Evolutionary conservation across 108 stramenopile genomes (phyloP), one percentile per base, ranked within the genome.

Genomic region (Cyclostephanos tholiformis): DNA sequence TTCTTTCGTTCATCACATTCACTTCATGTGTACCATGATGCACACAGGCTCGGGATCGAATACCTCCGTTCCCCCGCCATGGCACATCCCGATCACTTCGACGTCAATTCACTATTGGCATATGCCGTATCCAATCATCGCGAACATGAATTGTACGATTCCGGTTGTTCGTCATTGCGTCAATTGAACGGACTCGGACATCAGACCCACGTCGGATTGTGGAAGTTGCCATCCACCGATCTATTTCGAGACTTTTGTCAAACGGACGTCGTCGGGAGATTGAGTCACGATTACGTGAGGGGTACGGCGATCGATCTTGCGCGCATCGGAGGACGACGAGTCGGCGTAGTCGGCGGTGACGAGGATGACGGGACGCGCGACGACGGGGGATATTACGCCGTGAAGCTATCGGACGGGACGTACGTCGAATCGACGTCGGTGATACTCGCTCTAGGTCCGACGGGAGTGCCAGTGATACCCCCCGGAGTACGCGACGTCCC

Each of bases 71-170:
- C 91, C 6, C 89, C 91, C 7, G 81, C 83, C 13, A 50, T 87
- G 63, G 91, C 91, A 10, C 91, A 92, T 71, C 87, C 88, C 6
- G 75, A 88, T 66, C 35, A 81, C 25, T 92, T 88, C 67, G 87
- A 88, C 57, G 26, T 30, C 17, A 83, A 77, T 52, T 64, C 87
- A 0, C 71, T 92, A 22, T 60, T 88, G 27, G 79, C 84, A 2
- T 92, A 85, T 70, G 91, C 91, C 12, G 66, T 77, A 11, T 26
- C 35, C 6, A 57, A 84, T 11, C 84, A 69, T 6, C 78, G 91
- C 17, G 65, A 79, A 39, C 66, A 85, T 25, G 91, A 92, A 67
- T 72, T 92, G 25, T 39, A 71, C 12, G 87, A 85, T 58, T 67
- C 65, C 22, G 87, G 84, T 32, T 86, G 84, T 44, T 32, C 57